A percentile compares a stretch with the other conserved stretches of the same genome.
These are phyloP conservation scores for Stygiomarasmius scandens DNA, from an alignment of 1,284 basidiomycete species.

Conservation along the genomic window DNA sequence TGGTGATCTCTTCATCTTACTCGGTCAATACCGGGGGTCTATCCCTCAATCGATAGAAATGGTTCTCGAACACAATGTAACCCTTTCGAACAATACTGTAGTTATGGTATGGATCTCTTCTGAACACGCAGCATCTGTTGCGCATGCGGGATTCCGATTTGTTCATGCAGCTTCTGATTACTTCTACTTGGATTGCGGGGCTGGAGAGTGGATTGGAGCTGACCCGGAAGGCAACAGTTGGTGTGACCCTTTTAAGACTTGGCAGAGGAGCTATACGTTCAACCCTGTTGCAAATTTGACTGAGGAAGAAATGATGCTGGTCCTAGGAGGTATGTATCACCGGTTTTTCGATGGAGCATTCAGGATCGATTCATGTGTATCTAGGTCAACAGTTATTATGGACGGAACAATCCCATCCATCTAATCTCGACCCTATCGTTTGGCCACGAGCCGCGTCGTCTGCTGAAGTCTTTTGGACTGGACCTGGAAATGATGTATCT, in stretches of 20 bases:
- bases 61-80: slow-evolving; percentile 66
- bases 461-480: slow-evolving; percentile 68
- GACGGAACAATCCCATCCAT: slow-evolving; percentile 57
- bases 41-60: slow-evolving; percentile 51
- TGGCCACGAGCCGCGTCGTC: slow-evolving; percentile 67
- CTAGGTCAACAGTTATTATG: slow-evolving; percentile 52
- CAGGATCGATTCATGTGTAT: not conserved
- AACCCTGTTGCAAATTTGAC: slow-evolving; percentile 52
- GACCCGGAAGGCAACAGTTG: slow-evolving; percentile 47
- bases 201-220: slow-evolving; percentile 74
- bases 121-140: slow-evolving; percentile 59
- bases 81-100: slow-evolving; percentile 67
- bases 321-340: slow-evolving; percentile 53
- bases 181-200: slow-evolving; percentile 86
- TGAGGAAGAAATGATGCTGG: slow-evolving; percentile 33
- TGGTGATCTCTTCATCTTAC: not conserved
- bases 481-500: slow-evolving; percentile 28
- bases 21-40: no score
- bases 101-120: slow-evolving; percentile 81
- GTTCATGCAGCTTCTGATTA: slow-evolving; percentile 73
- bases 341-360: not conserved
- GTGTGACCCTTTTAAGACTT: slow-evolving; percentile 80
- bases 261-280: slow-evolving; percentile 66
- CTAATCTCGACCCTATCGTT: slow-evolving; percentile 53
- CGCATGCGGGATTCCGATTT: slow-evolving; percentile 59